Base-by-base conservation (phyloP, 306 rosid genomes). In the Fragaria nilgerrensis region DNA sequence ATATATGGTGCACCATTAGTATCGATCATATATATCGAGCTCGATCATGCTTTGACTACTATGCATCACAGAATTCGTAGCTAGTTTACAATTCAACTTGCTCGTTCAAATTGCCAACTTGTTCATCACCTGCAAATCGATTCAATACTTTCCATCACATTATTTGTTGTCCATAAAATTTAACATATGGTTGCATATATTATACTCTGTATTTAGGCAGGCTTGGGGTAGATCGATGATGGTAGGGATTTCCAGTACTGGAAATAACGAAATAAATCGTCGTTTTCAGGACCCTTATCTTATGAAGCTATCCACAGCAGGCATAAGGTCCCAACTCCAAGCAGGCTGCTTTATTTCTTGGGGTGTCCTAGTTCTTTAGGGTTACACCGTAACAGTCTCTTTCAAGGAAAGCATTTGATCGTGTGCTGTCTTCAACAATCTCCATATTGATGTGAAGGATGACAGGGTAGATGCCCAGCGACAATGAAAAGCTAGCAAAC, bases 41-140 rank as follows among this genome's bases (percentile, higher is more conserved):
- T 36, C n/a, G n/a, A n/a, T n/a, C 15, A 50, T 16, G 9, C 75
- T 50, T 72, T 29, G 32, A 72, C 75, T 23, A 73, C 52, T 16
- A 22, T 15, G 41, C 68, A 29, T 62, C 68, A 62, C 14, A 62
- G 19, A 27, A 61, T 29, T 62, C 36, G 19, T 25, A 59, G 17
- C 17, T 19, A 9, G 29, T 10, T 59, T 59, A 59, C 65, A 2
- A 59, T n/a, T 62, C 52, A 45, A 62, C 49, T 70, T 43, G 61
- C 19, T 1, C 4, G 44, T 27, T 43, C 71, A 78, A 78, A 68
- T 22, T 59, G 76, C 37, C 77, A 78, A 62, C 64, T 69, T 53
- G 68, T 7, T 68, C 68, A 25, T 78, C 70, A 20, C 22, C 56
- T 36, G 17, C 80, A 49, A 2, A 27, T 62, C 9, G 29, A 1